These are phyloP conservation scores for Penicillium frequentans DNA, from an alignment of 2,329 filamentous ascomycete species.

Conservation along the genomic window DNA sequence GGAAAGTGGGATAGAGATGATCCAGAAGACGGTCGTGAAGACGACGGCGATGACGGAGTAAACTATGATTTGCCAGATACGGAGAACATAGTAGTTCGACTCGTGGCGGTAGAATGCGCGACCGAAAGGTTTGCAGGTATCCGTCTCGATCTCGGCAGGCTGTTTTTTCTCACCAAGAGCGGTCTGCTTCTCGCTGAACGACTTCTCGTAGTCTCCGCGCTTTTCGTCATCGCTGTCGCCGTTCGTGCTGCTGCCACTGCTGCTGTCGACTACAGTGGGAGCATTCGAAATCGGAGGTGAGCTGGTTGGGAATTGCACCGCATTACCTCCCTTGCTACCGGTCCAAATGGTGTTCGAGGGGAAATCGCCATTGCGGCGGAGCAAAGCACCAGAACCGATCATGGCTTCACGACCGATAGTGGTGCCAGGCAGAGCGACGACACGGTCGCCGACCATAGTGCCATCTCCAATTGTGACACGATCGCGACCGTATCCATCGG, in stretches of 20 bases:
- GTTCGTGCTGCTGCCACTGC: slow-evolving; percentile 8
- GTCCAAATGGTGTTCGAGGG: slow-evolving; percentile 51
- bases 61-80: slow-evolving; percentile 49
- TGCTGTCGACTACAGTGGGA: slow-evolving; percentile 12
- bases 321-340: slow-evolving; percentile 54
- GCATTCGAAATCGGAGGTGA: slow-evolving; percentile 12
- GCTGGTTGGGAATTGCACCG: slow-evolving; percentile 44
- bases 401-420: slow-evolving; percentile 50
- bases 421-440: slow-evolving; percentile 54
- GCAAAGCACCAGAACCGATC: slow-evolving; percentile 57
- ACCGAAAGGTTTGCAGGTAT: slow-evolving; percentile 51
- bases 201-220: neutral
- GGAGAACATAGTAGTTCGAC: slow-evolving; percentile 53
- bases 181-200: neutral
- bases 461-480: slow-evolving; percentile 49
- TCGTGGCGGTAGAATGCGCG: slow-evolving; percentile 56
- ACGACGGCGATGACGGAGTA: slow-evolving; percentile 52
- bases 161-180: neutral
- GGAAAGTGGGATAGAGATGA: slow-evolving; percentile 47
- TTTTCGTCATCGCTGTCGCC: slow-evolving; percentile 11
- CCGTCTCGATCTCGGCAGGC: slow-evolving; percentile 4
- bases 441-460: slow-evolving; percentile 60
- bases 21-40: slow-evolving; percentile 52
- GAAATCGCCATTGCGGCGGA: slow-evolving; percentile 49
- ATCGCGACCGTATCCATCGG: slow-evolving; percentile 53